Percentiles rank a stretch among this genome's conserved stretches.
Evolutionary conservation across 345 rosid genomes (phyloP).

Genomic region (Boechera stricta): DNA sequence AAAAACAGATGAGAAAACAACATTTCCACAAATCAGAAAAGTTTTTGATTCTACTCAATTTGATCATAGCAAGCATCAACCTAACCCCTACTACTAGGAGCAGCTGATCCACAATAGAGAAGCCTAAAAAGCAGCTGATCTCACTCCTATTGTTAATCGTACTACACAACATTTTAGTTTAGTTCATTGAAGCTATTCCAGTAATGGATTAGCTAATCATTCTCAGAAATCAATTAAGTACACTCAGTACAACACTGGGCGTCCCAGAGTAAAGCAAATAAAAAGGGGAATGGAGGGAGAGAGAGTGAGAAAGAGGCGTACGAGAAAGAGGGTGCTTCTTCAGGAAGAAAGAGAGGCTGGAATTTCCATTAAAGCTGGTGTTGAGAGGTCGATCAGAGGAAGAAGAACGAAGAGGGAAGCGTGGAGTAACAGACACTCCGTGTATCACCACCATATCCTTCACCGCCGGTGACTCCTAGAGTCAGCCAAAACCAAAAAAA

Average conservation of each 20-base stretch:
- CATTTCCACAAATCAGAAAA: background rate
- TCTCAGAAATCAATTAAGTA: background rate
- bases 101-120: background rate
- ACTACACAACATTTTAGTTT: too few species aligned
- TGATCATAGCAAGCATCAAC: conserved; percentile 18
- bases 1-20: background rate
- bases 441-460: conserved; percentile 44
- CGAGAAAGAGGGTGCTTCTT: conserved; percentile 62
- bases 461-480: conserved; percentile 21
- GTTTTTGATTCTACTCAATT: background rate
- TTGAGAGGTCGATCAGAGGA: conserved; percentile 34
- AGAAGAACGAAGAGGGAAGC: conserved; percentile 39
- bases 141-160: background rate
- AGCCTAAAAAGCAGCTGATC: background rate
- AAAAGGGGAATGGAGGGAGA: too few species aligned
- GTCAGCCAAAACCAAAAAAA: background rate
- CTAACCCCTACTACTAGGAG: background rate
- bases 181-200: background rate
- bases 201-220: background rate
- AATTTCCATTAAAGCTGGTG: conserved; percentile 49
- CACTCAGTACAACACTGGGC: conserved; percentile 29
- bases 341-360: conserved; percentile 51
- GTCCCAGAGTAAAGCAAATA: background rate
- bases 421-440: conserved; percentile 43
- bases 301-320: conserved; percentile 41